These are phyloP conservation scores for Gossypium mustelinum DNA, from an alignment of 345 rosid species.

Conservation along the genomic window DNA sequence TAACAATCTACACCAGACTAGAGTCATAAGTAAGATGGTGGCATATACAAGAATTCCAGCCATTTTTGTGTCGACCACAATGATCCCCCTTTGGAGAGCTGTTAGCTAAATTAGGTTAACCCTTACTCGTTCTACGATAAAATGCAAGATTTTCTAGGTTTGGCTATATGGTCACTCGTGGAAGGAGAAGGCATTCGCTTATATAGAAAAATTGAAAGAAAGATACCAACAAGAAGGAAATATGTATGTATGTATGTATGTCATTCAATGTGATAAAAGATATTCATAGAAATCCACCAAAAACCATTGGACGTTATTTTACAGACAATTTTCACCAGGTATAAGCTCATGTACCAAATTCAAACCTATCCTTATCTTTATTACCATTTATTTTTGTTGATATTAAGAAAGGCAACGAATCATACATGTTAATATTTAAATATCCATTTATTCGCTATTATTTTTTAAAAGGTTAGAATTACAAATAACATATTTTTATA, in stretches of 20 bases:
- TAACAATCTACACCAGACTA: conserved; percentile 8
- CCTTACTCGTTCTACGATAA: neutral
- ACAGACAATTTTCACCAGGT: neutral
- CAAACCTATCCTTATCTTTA: neutral
- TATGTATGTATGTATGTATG: neutral
- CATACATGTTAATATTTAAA: no score
- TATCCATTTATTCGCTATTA: no score
- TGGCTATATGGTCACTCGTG: conserved; percentile 13
- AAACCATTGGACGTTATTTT: neutral
- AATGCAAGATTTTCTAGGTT: neutral
- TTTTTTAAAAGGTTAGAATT: no score
- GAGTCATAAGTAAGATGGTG: conserved; percentile 24
- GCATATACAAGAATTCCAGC: conserved; percentile 25
- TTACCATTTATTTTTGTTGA: neutral
- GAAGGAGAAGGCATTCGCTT: conserved; percentile 10
- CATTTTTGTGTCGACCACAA: conserved; percentile 3
- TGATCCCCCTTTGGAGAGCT: neutral
- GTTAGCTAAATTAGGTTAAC: neutral
- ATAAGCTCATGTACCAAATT: neutral
- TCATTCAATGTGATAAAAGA: neutral
- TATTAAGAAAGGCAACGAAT: no score
- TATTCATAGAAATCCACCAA: conserved; percentile 15
- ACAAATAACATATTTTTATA: no score
- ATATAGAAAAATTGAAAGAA: conserved; percentile 19
- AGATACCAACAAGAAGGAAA: conserved; percentile 1